Percentiles rank a stretch among this genome's conserved stretches.
Evolutionary conservation across 371 early-diverging fungal genomes (phyloP).

Genomic region (Dichotomocladium elegans): DNA sequence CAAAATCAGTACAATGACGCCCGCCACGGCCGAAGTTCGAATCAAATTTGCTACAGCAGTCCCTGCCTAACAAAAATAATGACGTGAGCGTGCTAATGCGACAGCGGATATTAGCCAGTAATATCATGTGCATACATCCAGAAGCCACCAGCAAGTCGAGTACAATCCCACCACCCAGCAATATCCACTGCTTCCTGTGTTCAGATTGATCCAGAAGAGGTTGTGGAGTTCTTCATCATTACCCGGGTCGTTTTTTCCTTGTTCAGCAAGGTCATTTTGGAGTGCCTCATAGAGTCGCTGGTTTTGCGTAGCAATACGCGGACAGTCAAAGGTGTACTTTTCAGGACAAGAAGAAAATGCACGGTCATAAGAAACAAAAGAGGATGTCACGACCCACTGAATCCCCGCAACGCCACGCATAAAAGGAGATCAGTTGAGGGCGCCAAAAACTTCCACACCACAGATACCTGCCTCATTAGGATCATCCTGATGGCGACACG

Average conservation of each 20-base stretch:
- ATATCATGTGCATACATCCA: constrained; percentile 16
- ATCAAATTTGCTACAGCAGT: constrained; percentile 20
- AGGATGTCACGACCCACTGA: constrained; percentile 28
- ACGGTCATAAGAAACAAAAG: constrained; percentile 23
- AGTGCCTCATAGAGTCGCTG: constrained; percentile 7
- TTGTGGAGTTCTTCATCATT: constrained; percentile 9
- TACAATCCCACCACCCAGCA: constrained; percentile 37
- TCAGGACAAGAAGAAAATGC: constrained; percentile 27
- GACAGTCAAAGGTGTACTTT: constrained; percentile 30
- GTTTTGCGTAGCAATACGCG: constrained; percentile 26
- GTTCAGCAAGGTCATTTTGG: background rate
- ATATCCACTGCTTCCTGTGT: constrained; percentile 14
- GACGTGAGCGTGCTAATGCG: background rate
- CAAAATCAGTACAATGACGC: constrained; percentile 34
- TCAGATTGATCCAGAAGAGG: constrained; percentile 37
- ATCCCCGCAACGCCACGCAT: too few relatives aligned
- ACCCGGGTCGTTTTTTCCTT: background rate
- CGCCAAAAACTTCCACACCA: background rate
- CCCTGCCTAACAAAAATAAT: background rate
- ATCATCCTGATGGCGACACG: constrained; percentile 21
- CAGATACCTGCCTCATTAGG: constrained; percentile 14
- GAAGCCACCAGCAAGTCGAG: constrained; percentile 36
- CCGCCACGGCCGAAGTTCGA: constrained; percentile 29
- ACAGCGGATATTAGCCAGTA: background rate
- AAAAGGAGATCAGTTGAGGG: too few relatives aligned